These are phyloP conservation scores for Mycothermus thermophilus DNA, from an alignment of 495 filamentous ascomycete species.

Conservation along the genomic window DNA sequence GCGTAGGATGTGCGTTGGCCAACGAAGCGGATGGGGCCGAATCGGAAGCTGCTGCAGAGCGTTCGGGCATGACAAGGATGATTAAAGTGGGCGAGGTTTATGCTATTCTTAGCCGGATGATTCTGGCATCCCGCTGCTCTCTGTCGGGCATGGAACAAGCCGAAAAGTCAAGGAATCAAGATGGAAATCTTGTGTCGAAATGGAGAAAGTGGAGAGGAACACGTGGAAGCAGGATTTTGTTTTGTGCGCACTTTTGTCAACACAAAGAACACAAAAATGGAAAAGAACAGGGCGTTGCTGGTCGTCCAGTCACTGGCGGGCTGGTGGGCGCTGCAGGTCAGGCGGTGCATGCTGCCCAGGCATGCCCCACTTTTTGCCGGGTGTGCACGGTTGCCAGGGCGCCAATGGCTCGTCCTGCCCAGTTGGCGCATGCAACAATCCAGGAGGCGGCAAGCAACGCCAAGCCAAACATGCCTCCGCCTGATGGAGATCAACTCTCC, in stretches of 20 bases:
- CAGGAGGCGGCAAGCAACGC: background rate
- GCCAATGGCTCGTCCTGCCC: background rate
- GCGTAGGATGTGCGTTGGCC: no score
- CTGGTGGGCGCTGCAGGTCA: no score
- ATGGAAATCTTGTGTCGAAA: no score
- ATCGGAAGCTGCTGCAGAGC: background rate
- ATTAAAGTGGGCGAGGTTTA: background rate
- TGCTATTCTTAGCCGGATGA: conserved; percentile 1
- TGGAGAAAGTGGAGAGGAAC: no score
- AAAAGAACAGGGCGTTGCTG: no score
- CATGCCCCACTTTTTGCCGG: conserved; percentile 4
- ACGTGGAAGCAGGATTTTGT: no score
- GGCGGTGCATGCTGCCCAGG: background rate
- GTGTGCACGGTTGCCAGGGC: conserved; percentile 14
- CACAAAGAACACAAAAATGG: no score
- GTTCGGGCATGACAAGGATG: background rate
- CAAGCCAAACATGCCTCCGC: conserved; percentile 12
- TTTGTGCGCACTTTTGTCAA: no score
- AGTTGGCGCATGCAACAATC: conserved; percentile 6
- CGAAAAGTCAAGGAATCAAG: no score
- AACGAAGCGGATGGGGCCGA: background rate
- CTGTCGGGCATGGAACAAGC: no score
- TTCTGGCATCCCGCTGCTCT: no score
- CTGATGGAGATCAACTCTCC: conserved; percentile 5
- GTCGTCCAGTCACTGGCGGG: no score